Conservation (phyloP, 2,329 filamentous ascomycete genomes). For the Xylariomycetidae sp. region DNA sequence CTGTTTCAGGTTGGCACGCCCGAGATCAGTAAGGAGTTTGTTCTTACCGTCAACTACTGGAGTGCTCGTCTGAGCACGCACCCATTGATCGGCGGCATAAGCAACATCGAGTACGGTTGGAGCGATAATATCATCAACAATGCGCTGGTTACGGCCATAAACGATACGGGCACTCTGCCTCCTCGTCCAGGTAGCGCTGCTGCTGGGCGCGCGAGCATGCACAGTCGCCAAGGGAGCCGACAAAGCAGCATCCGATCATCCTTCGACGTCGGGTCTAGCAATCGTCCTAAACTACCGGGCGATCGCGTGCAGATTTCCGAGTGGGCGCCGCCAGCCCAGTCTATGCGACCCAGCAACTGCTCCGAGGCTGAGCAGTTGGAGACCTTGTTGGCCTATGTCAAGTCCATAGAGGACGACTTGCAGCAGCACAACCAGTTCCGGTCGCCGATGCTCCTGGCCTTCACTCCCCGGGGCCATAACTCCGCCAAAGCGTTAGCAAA, state of each 20-base stretch:
- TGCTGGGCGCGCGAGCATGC: conserved; percentile 38
- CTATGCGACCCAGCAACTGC: conserved; percentile 76
- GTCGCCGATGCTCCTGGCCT: conserved; percentile 81
- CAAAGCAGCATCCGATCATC: conserved; percentile 48
- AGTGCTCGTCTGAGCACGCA: conserved; percentile 90
- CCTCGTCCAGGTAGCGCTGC: conserved; percentile 48
- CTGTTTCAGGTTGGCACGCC: conserved; percentile 96
- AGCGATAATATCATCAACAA: conserved; percentile 73
- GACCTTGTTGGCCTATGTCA: conserved; percentile 71
- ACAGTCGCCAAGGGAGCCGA: conserved; percentile 33
- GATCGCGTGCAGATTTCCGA: conserved; percentile 80
- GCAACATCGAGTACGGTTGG: conserved; percentile 98
- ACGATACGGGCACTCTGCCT: conserved; percentile 34
- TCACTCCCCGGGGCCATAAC: conserved; percentile 78
- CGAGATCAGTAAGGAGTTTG: conserved; percentile 92
- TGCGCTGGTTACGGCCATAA: conserved; percentile 46
- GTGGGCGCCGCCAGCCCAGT: conserved; percentile 85
- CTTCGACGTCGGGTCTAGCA: conserved; percentile 56
- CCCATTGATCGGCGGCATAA: conserved; percentile 84
- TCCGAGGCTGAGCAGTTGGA: conserved; percentile 76
- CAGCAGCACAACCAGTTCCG: conserved; percentile 83
- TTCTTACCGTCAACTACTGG: conserved; percentile 95
- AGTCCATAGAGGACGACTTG: conserved; percentile 78
- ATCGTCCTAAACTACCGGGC: conserved; percentile 66
- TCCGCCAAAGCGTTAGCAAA: conserved; percentile 82